Conservation (phyloP, 169 alveolate species). For the Cyclospora cayetanensis region DNA sequence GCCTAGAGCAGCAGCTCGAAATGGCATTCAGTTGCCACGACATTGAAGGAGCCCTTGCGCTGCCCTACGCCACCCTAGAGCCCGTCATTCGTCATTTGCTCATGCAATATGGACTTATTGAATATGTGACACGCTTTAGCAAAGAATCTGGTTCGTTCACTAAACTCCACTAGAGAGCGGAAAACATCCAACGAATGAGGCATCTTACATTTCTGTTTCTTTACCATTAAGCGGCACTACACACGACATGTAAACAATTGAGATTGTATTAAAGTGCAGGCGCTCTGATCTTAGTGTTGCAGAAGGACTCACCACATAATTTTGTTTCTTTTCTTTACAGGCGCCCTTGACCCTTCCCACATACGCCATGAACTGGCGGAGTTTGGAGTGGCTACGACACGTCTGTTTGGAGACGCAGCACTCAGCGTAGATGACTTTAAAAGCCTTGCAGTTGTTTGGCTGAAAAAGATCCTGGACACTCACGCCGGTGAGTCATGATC, state of each 20-base stretch:
- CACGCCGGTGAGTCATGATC: slow-evolving; percentile 74
- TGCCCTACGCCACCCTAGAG: slow-evolving; percentile 84
- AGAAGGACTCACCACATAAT: too few species aligned
- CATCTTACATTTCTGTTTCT: too few species aligned
- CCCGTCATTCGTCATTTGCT: slow-evolving; percentile 85
- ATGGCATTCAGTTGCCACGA: slow-evolving; percentile 84
- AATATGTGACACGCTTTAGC: slow-evolving; percentile 81
- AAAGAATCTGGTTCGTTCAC: slow-evolving; percentile 80
- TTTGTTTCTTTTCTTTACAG: slow-evolving; percentile 67
- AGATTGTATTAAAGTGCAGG: too few species aligned
- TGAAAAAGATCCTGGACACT: slow-evolving; percentile 84
- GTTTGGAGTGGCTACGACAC: slow-evolving; percentile 74
- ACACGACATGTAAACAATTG: too few species aligned
- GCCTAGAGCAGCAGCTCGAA: slow-evolving; percentile 84
- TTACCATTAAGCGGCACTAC: too few species aligned
- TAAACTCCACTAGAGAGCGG: too few species aligned
- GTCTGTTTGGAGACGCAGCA: slow-evolving; percentile 72
- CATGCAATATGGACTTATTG: slow-evolving; percentile 84
- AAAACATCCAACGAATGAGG: too few species aligned
- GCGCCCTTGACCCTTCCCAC: slow-evolving; percentile 77
- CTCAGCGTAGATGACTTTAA: slow-evolving; percentile 82
- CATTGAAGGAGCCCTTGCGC: slow-evolving; percentile 78
- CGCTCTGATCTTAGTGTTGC: too few species aligned
- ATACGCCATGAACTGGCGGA: slow-evolving; percentile 79
- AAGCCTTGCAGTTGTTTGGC: slow-evolving; percentile 83